These are phyloP conservation scores for Colletotrichum sp. DNA, from an alignment of 2,329 filamentous ascomycete species.

Conservation along the genomic window DNA sequence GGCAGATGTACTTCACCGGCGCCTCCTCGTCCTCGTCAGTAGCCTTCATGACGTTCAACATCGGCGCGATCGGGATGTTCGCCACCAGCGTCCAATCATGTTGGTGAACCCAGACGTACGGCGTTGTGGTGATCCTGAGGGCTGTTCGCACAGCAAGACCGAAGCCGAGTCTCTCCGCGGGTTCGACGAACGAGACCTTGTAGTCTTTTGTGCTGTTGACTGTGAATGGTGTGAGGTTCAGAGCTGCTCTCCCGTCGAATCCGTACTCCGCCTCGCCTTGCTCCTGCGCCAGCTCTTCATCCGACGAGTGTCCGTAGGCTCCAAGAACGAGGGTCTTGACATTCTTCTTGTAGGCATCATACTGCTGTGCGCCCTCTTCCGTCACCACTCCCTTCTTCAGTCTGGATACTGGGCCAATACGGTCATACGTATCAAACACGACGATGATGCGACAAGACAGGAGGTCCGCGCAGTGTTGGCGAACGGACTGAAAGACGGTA, in stretches of 20 bases:
- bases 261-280: slow-evolving; percentile 53
- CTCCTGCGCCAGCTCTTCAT: neutral
- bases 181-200: slow-evolving; percentile 54
- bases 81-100: slow-evolving; percentile 59
- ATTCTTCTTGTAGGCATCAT: slow-evolving; percentile 51
- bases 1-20: slow-evolving; percentile 58
- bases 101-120: slow-evolving; percentile 63
- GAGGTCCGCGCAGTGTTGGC: slow-evolving; percentile 44
- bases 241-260: slow-evolving; percentile 26
- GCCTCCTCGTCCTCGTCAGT: slow-evolving; percentile 28
- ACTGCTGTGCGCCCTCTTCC: slow-evolving; percentile 44
- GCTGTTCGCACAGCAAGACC: slow-evolving; percentile 59
- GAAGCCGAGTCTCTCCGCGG: slow-evolving; percentile 52
- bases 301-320: slow-evolving; percentile 25
- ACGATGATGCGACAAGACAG: slow-evolving; percentile 51
- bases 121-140: slow-evolving; percentile 48
- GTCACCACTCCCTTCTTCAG: slow-evolving; percentile 62
- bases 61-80: slow-evolving; percentile 46
- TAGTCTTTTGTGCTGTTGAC: slow-evolving; percentile 38
- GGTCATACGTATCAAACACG: slow-evolving; percentile 58
- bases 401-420: slow-evolving; percentile 45
- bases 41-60: slow-evolving; percentile 53
- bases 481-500: slow-evolving; percentile 51
- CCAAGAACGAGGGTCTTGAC: slow-evolving; percentile 45
- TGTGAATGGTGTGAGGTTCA: slow-evolving; percentile 26